phyloP scores from a whole-genome alignment of 2,329 filamentous ascomycete species.

The Aspergillus sp. region DNA sequence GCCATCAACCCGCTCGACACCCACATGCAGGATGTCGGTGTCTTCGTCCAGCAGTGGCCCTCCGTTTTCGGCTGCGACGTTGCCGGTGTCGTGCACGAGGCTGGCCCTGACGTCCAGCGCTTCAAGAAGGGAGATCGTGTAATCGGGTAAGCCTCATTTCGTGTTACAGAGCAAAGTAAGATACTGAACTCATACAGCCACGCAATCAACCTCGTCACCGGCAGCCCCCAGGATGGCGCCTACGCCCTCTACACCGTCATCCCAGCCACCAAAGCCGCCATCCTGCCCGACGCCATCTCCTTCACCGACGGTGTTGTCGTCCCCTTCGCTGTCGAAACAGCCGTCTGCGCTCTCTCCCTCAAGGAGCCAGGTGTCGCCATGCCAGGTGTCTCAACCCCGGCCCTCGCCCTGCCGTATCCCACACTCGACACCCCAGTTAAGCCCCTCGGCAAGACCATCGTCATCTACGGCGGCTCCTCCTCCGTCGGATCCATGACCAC shows the following conservation, averaged over 20 bases:
- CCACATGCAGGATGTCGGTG: constrained; percentile 31
- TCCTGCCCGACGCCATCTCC: constrained; percentile 33
- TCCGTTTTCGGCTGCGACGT: constrained; percentile 45
- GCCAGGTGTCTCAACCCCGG: constrained; percentile 20
- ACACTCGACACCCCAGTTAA: constrained; percentile 10
- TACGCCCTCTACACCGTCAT: constrained; percentile 33
- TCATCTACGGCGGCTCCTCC: constrained; percentile 48
- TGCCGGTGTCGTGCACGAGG: constrained; percentile 48
- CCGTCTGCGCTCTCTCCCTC: constrained; percentile 28
- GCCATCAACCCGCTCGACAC: constrained; percentile 49
- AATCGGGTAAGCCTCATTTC: constrained; percentile 18
- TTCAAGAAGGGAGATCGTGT: constrained; percentile 31
- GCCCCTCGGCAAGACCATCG: constrained; percentile 25
- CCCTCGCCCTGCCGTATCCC: constrained; percentile 25
- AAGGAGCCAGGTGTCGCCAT: not conserved
- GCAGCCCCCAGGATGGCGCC: constrained; percentile 21
- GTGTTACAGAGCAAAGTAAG: too few species aligned
- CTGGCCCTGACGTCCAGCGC: constrained; percentile 32
- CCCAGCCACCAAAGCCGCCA: constrained; percentile 19
- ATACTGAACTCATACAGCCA: constrained; percentile 5
- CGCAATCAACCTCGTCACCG: constrained; percentile 24
- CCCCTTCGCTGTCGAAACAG: constrained; percentile 35
- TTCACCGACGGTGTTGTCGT: constrained; percentile 38
- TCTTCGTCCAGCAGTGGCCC: constrained; percentile 13
- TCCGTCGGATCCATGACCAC: constrained; percentile 45